A percentile compares a stretch with the other conserved stretches of the same genome.
Conservation (phyloP, 495 filamentous ascomycete genomes). For the Rhypophila decipiens region DNA sequence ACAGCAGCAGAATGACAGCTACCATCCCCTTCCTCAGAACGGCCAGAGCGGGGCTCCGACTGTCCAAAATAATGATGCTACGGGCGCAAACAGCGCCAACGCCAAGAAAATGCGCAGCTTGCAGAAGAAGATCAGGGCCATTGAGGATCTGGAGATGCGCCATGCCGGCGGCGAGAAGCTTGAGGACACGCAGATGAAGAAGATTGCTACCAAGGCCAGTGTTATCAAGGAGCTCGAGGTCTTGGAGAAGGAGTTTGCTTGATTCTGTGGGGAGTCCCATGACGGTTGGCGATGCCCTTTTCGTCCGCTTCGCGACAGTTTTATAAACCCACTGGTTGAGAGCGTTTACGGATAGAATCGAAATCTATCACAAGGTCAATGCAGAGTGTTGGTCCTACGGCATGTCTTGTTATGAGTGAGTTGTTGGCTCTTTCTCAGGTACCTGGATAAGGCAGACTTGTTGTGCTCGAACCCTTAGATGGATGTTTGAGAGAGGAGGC, state of each 20-base stretch:
- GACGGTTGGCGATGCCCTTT: too few relatives aligned
- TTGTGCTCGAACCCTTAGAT: too few relatives aligned
- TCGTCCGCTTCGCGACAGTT: too few relatives aligned
- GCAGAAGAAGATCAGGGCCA: conserved; percentile 94
- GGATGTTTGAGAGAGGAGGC: too few relatives aligned
- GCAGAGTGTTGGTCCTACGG: too few relatives aligned
- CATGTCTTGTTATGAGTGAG: too few relatives aligned
- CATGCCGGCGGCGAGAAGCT: conserved; percentile 90
- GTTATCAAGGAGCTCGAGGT: conserved; percentile 74
- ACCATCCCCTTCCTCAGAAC: conserved; percentile 21
- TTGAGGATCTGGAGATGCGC: conserved; percentile 96
- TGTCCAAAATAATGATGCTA: conserved; percentile 24
- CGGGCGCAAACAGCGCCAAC: conserved; percentile 42
- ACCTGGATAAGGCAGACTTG: too few relatives aligned
- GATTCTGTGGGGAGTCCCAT: too few relatives aligned
- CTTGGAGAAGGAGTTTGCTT: conserved; percentile 37
- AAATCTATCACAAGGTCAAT: too few relatives aligned
- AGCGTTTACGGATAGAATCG: too few relatives aligned
- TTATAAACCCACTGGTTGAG: too few relatives aligned
- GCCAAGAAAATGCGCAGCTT: conserved; percentile 85
- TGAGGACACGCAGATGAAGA: conserved; percentile 97
- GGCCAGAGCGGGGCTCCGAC: conserved; percentile 24
- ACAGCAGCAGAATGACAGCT: conserved; percentile 16
- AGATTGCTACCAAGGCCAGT: conserved; percentile 80
- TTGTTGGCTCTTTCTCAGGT: too few relatives aligned